Evolutionary conservation across 495 filamentous ascomycete genomes (phyloP).

Genomic region (Aspergillus sclerotioniger): DNA sequence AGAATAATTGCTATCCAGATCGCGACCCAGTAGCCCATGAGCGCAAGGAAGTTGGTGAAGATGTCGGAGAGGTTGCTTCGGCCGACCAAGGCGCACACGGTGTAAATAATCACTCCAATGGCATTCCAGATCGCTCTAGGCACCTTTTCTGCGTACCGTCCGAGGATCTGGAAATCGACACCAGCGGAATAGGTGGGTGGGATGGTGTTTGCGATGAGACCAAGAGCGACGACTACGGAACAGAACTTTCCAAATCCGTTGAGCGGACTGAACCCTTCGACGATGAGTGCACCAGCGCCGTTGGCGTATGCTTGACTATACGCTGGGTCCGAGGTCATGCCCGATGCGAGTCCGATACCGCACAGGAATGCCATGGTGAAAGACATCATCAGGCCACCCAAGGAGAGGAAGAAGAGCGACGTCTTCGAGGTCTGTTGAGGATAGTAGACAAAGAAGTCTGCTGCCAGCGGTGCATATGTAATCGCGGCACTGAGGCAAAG

Average conservation of each 20-base stretch:
- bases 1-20: slow-evolving; percentile 64
- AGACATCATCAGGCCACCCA: slow-evolving; percentile 50
- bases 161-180: slow-evolving; percentile 67
- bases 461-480: slow-evolving; percentile 59
- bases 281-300: slow-evolving; percentile 56
- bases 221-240: slow-evolving; percentile 66
- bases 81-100: slow-evolving; percentile 63
- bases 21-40: slow-evolving; percentile 74
- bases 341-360: slow-evolving; percentile 68
- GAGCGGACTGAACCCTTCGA: slow-evolving; percentile 61
- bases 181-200: slow-evolving; percentile 67
- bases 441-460: slow-evolving; percentile 68
- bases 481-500: slow-evolving; percentile 63
- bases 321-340: slow-evolving; percentile 48
- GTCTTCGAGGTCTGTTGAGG: slow-evolving; percentile 47
- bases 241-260: slow-evolving; percentile 72
- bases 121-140: slow-evolving; percentile 66
- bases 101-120: slow-evolving; percentile 57
- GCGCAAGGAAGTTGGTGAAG: slow-evolving; percentile 68
- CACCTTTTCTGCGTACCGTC: slow-evolving; percentile 52
- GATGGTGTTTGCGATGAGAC: slow-evolving; percentile 69
- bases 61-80: slow-evolving; percentile 59
- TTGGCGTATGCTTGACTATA: slow-evolving; percentile 55
- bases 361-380: slow-evolving; percentile 62
- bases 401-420: slow-evolving; percentile 36